Conservation (phyloP, 345 rosid genomes). For the Lumnitzera littorea region DNA sequence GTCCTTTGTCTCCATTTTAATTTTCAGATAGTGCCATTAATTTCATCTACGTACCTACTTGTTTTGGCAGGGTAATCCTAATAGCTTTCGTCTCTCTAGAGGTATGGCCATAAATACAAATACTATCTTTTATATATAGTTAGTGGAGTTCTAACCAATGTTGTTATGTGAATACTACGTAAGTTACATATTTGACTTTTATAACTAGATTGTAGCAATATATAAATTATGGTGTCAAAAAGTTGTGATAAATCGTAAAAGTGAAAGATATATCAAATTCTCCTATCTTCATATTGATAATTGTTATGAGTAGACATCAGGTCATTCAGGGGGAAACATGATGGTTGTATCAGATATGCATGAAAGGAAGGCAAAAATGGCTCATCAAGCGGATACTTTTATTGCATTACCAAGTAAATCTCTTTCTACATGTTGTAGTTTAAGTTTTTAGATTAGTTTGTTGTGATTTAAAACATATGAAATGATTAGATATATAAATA, state of each 20-base stretch:
- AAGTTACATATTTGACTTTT: too few relatives aligned
- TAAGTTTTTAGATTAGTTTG: too few relatives aligned
- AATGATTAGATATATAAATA: too few relatives aligned
- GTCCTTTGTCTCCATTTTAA: background rate
- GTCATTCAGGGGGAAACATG: conserved; percentile 73
- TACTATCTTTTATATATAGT: too few relatives aligned
- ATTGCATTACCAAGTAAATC: conserved; percentile 63
- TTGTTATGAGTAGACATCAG: conserved; percentile 47
- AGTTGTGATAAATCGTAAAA: background rate
- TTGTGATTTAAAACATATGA: too few relatives aligned
- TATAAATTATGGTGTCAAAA: too few relatives aligned
- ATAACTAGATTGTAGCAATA: too few relatives aligned
- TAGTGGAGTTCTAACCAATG: too few relatives aligned
- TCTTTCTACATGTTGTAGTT: background rate
- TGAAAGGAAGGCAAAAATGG: conserved; percentile 85
- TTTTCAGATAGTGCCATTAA: too few relatives aligned
- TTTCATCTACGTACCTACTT: conserved; percentile 7
- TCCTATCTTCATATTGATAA: background rate
- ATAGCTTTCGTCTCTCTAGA: conserved; percentile 67
- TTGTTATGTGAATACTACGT: too few relatives aligned
- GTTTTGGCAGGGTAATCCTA: conserved; percentile 59
- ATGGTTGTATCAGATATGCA: conserved; percentile 80
- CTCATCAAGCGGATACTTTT: conserved; percentile 67
- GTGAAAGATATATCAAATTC: too few relatives aligned
- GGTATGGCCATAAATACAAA: conserved; percentile 26